A percentile compares a stretch with the other conserved stretches of the same genome.
phyloP scores from a whole-genome alignment of 139 green algal genomes.

The Picochlorum sp. region DNA sequence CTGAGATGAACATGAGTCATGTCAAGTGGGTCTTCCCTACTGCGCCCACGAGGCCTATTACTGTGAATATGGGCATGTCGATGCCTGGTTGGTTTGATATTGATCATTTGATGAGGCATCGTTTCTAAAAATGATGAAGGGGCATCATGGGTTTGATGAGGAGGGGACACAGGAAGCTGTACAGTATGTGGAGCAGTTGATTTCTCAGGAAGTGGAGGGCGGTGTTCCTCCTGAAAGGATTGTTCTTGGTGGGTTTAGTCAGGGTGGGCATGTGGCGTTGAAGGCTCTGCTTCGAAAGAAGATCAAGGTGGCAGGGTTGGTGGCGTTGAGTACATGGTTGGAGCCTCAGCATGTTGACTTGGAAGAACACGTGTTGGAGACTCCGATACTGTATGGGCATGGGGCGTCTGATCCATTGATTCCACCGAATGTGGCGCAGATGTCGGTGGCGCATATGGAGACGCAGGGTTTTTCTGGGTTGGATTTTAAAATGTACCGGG shows the following conservation, averaged over 20 bases:
- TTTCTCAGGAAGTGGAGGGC: slow-evolving; percentile 25
- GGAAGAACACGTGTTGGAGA: background rate
- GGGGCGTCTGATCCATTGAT: slow-evolving; percentile 30
- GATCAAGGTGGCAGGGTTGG: slow-evolving; percentile 27
- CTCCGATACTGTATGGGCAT: slow-evolving; percentile 34
- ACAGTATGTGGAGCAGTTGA: slow-evolving; percentile 14
- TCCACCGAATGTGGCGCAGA: slow-evolving; percentile 10
- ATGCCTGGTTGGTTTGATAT: slow-evolving; percentile 54
- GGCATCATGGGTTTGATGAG: slow-evolving; percentile 10
- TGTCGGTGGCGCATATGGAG: slow-evolving; percentile 13
- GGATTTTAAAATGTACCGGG: slow-evolving; percentile 24
- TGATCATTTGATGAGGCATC: slow-evolving; percentile 11
- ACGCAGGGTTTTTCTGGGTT: slow-evolving; percentile 9
- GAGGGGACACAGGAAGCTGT: slow-evolving; percentile 23
- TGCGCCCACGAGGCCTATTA: slow-evolving; percentile 36
- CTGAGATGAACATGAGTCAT: slow-evolving; percentile 24
- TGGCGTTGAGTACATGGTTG: slow-evolving; percentile 36
- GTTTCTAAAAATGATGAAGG: slow-evolving; percentile 27
- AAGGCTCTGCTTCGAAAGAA: slow-evolving; percentile 16
- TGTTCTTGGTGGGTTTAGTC: slow-evolving; percentile 29
- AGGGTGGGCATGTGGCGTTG: slow-evolving; percentile 37
- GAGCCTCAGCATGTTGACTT: slow-evolving; percentile 14
- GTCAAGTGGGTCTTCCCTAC: slow-evolving; percentile 41
- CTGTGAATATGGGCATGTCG: slow-evolving; percentile 34
- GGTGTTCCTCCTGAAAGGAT: slow-evolving; percentile 32